Base-by-base conservation (phyloP, 306 rosid genomes). In the Vigna angularis region DNA sequence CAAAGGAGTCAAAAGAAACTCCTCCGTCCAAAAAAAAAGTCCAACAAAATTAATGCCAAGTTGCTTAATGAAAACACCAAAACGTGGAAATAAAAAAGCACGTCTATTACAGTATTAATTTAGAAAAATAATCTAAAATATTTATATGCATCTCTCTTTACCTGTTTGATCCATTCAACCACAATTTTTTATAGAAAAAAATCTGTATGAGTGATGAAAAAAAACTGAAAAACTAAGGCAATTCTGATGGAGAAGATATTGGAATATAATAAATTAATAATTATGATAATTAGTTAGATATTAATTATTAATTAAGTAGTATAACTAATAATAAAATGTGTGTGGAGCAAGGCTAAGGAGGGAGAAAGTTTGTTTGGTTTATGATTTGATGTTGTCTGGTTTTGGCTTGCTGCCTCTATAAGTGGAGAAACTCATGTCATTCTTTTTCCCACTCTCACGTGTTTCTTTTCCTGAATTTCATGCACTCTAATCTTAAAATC, bases 141-240 rank as follows among this genome's bases (percentile, higher is more conserved):
- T 22, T 3, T 6, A 38, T 12, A 38, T 12, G 62, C 34, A 24
- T 34, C 26, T 50, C 40, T 79, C 77, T 70, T 59, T 45, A 17
- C 9, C 53, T 78, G 52, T 40, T 9, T 47, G 12, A 48, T 79
- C 77, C 64, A 70, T 70, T 22, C 72, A 79, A 70, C 72, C 6
- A 58, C 76, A 17, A 2, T 28, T 2, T 59, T 59, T 15, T 30
- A 20, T 30, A 26, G 28, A 26, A 26, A 26, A 20, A 26, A 26
- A 26, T 26, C 3, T 26, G 28, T 26, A 20, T 1, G 22, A 20
- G 22, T 20, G 22, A 20, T 20, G 22, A 20, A 20, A 20, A 26
- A 26, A 26, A 26, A 2, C 48, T 20, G 1, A 30, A 67, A 75
- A 68, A 45, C 45, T 67, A 26, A 24, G 28, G 3, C n/a, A 30